Evolutionary conservation across 164 flowering plant species (phyloP).

Genomic region (Liquidambar formosana): DNA sequence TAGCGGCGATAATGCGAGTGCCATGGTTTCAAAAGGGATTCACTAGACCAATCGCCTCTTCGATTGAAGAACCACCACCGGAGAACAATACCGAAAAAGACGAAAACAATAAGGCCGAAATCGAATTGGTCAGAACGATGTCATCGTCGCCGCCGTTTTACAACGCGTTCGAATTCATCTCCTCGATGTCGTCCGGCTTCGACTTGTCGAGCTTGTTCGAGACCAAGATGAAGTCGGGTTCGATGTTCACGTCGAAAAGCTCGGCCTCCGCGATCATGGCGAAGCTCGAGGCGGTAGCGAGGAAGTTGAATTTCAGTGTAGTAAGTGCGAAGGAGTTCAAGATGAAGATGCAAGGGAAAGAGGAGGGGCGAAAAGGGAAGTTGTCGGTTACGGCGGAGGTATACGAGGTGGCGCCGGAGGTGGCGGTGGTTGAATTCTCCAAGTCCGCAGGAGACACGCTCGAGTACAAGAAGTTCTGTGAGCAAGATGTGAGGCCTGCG

Average conservation of each 20-base stretch:
- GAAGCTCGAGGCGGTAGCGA: conserved; percentile 39
- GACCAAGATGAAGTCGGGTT: conserved; percentile 26
- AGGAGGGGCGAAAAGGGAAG: conserved; percentile 56
- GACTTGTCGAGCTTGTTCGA: conserved; percentile 53
- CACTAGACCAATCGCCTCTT: conserved; percentile 11
- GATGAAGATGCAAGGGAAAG: conserved; percentile 41
- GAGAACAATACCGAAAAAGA: background rate
- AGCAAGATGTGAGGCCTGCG: conserved; percentile 35
- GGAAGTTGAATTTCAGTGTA: conserved; percentile 32
- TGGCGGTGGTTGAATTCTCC: conserved; percentile 34
- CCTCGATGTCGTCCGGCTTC: conserved; percentile 63
- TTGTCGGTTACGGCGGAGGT: conserved; percentile 53
- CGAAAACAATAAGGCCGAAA: background rate
- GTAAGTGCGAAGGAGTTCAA: conserved; percentile 33
- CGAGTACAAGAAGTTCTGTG: conserved; percentile 28
- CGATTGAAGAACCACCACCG: conserved; percentile 16
- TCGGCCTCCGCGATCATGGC: conserved; percentile 37
- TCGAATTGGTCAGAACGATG: conserved; percentile 17
- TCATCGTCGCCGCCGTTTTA: conserved; percentile 41
- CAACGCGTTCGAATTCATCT: conserved; percentile 60
- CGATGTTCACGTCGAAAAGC: conserved; percentile 48
- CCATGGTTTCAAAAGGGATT: conserved; percentile 49
- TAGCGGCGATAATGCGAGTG: conserved; percentile 32
- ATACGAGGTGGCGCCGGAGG: conserved; percentile 52
- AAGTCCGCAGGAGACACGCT: conserved; percentile 37